Evolutionary conservation across 2,329 filamentous ascomycete genomes (phyloP), one percentile per base, ranked within the genome.

Genomic region (Pseudogymnoascus sp.): DNA sequence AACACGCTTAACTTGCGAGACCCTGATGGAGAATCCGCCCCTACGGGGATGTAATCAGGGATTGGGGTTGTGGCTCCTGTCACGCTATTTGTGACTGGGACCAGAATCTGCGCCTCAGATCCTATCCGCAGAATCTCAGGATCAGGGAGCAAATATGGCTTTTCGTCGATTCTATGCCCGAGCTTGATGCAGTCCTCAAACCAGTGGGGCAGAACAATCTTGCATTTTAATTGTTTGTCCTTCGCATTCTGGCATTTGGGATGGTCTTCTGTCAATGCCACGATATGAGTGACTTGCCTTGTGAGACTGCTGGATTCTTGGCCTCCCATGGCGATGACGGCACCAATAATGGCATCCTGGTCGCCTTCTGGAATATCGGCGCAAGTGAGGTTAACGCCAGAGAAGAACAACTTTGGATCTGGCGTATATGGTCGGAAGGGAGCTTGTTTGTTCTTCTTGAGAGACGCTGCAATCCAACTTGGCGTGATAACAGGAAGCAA

Each of bases 111-210:
- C 59, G 84, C 82, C 64, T 86, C 80, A 19, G 83, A 76, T 6
- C 78, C 76, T 45, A 78, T 79, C 39, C 78, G 80, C n/a, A 96
- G 78, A 35, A 96, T 89, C 67, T 95, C 91, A 1, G 94, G 90
- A 67, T 97, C 81, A 1, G 94, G 94, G 1, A 97, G 81, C 19
- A 84, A 77, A 72, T 99, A 99, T 0, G 94, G 94, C 6, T 80
- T 78, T 73, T 99, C 94, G 68, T 91, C 89, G 68, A 99, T 97
- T 64, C 90, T 86, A 74, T 91, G 92, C 59, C 93, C 92, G 29
- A 99, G 84, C 74, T 90, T 94, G 68, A 99, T 83, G 75, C 94
- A 99, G 73, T 97, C 93, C 69, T 97, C 93, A 72, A 99, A 97
- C 91, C 94, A 97, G 72, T 97, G 94, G 38, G 94, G 94, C 61